Evolutionary conservation across 495 filamentous ascomycete genomes (phyloP), one percentile per base, ranked within the genome.

Genomic region (Sordaria brevicollis): DNA sequence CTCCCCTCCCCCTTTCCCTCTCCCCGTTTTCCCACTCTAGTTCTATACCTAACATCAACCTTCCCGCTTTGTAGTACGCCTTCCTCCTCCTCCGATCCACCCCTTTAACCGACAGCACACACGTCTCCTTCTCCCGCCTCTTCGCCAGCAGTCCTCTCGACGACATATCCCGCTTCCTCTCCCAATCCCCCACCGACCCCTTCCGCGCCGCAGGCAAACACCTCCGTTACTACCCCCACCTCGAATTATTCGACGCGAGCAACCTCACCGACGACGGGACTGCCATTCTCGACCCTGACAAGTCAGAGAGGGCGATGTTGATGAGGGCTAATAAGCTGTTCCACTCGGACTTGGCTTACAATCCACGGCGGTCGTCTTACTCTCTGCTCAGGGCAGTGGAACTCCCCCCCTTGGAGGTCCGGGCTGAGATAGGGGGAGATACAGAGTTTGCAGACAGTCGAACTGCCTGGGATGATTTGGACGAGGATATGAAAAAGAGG

Each of bases 391-490:
- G 82, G 3, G 85, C 86, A 9, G 77, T 80, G 21, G 79, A 81
- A 66, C 78, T 89, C 6, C 87, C 86, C 4, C 87, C 88, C 0
- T 68, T 77, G 0, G 79, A 79, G 4, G 81, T 76, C n/a, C n/a
- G n/a, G 43, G 41, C 17, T 21, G 39, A 5, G 15, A 43, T 1
- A 5, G 87, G 87, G 5, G 87, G 87, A 5, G 80, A 84, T 54
- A 89, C 87, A 1, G 85, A 86, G 4, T 89, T 87, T 70, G 87
- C 87, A 0, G 87, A 90, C 73, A 81, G 81, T 17, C 78, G 88
- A 1, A 83, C 83, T 0, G 86, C 87, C 0, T 88, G 83, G 57
- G 84, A 85, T 17, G 83, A 85, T 21, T 78, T 89, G 9, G 78
- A 80, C 1, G 68, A 73, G 2, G 75, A 73, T 0, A n/a, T 84